Evolutionary conservation across 106 monocot genomes (phyloP).

Genomic region (Dendrobium chrysotoxum): DNA sequence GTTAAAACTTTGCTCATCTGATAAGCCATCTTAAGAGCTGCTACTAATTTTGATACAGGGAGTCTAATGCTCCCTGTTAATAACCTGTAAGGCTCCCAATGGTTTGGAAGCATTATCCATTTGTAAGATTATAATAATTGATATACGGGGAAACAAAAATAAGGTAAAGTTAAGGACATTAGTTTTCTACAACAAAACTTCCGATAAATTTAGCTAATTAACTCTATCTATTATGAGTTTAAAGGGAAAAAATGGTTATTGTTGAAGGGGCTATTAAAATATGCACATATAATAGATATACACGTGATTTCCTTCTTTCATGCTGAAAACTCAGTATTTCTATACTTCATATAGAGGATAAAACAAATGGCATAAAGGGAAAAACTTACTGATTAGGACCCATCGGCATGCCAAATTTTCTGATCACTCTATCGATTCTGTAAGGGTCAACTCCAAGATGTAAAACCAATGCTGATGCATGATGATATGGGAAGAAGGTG

Average conservation of each 20-base stretch:
- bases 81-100: not conserved
- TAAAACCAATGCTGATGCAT: constrained; percentile 50
- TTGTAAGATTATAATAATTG: not conserved
- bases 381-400: constrained; percentile 83
- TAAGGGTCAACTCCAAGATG: constrained; percentile 70
- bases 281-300: too few species aligned
- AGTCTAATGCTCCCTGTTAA: too few species aligned
- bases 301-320: too few species aligned
- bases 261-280: not conserved
- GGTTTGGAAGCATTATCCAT: not conserved
- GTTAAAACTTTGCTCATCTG: too few species aligned
- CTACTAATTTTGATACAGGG: too few species aligned
- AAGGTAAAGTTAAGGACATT: not conserved
- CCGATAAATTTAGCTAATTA: not conserved
- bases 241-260: not conserved
- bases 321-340: too few species aligned
- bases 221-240: not conserved
- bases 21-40: too few species aligned
- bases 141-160: not conserved
- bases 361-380: constrained; percentile 39
- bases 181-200: not conserved
- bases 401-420: constrained; percentile 87
- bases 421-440: constrained; percentile 69
- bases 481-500: constrained; percentile 77
- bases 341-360: too few species aligned